phyloP scores from a whole-genome alignment of 176 grass and related monocot species.

The Triticum turgidum region DNA sequence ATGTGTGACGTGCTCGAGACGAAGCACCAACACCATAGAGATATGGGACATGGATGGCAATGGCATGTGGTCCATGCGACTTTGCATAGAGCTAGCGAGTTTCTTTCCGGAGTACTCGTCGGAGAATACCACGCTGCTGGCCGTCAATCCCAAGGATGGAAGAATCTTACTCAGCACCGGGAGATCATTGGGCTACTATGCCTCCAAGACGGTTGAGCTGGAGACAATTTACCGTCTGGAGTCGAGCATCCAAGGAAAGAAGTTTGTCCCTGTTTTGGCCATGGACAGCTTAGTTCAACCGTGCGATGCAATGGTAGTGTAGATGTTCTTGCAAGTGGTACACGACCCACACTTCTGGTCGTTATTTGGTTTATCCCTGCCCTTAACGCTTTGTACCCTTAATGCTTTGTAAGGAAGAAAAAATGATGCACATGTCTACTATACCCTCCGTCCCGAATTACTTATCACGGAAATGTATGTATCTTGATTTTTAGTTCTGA shows the following conservation, averaged over 20 bases:
- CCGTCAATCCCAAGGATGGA: not conserved
- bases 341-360: not conserved
- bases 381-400: not conserved
- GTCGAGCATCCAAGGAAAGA: not conserved
- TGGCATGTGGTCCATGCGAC: not conserved
- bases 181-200: not conserved
- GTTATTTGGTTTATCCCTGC: not conserved
- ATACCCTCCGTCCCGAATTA: too few species aligned
- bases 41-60: not conserved
- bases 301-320: not conserved
- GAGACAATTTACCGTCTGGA: not conserved
- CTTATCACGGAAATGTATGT: too few species aligned
- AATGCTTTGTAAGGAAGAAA: not conserved
- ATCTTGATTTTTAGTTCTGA: too few species aligned
- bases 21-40: not conserved
- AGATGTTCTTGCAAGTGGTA: not conserved
- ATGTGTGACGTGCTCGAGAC: not conserved
- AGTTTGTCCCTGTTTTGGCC: not conserved
- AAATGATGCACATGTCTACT: too few species aligned
- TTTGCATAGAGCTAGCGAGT: not conserved
- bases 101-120: not conserved
- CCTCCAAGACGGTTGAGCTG: not conserved
- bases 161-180: not conserved
- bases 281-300: conserved; percentile 4
- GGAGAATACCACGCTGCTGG: not conserved